A percentile compares a stretch with the other conserved stretches of the same genome.
These are phyloP conservation scores for Metroxylon sagu DNA, from an alignment of 176 grass and related monocot genomes.

Conservation along the genomic window DNA sequence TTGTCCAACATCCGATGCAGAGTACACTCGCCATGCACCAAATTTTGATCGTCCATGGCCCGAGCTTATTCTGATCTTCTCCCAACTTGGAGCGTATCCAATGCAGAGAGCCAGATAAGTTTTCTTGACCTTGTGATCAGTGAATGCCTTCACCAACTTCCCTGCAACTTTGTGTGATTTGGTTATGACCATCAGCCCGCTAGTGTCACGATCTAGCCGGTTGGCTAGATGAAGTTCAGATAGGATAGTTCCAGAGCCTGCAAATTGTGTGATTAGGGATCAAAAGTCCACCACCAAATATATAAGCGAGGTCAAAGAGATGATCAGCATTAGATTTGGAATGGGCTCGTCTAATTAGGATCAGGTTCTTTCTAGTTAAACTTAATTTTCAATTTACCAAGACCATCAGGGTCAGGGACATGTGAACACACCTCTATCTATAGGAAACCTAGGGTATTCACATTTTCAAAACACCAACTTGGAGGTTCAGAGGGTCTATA, in stretches of 20 bases:
- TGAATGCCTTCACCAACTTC: slow-evolving; percentile 72
- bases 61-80: slow-evolving; percentile 51
- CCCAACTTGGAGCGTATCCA: slow-evolving; percentile 36
- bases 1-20: slow-evolving; percentile 40
- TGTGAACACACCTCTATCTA: too few species aligned
- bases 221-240: slow-evolving; percentile 72
- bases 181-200: slow-evolving; percentile 93
- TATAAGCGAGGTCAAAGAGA: too few species aligned
- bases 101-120: slow-evolving; percentile 82
- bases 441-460: too few species aligned
- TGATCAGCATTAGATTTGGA: too few species aligned
- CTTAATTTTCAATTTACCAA: too few species aligned
- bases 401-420: too few species aligned
- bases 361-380: too few species aligned
- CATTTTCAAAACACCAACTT: too few species aligned
- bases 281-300: background rate
- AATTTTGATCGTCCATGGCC: slow-evolving; percentile 85
- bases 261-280: background rate
- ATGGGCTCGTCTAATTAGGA: too few species aligned
- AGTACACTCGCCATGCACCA: slow-evolving; percentile 74
- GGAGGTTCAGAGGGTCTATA: too few species aligned
- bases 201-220: slow-evolving; percentile 78
- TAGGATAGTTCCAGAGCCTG: slow-evolving; percentile 29
- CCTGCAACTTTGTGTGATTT: slow-evolving; percentile 78
- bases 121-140: slow-evolving; percentile 69